A percentile compares a stretch with the other conserved stretches of the same genome.
Evolutionary conservation across 371 early-diverging fungal species (phyloP).

Genomic region (Mucor piriformis): DNA sequence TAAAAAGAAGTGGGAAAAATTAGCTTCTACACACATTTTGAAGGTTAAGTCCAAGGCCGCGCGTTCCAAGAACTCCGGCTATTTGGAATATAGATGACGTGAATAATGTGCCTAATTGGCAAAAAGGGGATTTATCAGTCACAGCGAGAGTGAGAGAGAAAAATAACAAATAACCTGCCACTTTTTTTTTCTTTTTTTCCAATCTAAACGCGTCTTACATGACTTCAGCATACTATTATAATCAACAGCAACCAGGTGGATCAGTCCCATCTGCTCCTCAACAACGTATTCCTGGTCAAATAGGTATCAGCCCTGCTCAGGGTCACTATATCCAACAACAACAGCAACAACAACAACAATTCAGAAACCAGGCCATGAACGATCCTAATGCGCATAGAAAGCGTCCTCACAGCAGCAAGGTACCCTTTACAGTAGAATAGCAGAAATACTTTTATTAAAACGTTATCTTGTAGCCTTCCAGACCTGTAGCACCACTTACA

Average conservation of each 20-base stretch:
- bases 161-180: not conserved
- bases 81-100: constrained; percentile 14
- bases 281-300: constrained; percentile 20
- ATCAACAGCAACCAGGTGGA: constrained; percentile 22
- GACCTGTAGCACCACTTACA: constrained; percentile 22
- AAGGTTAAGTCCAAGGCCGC: constrained; percentile 21
- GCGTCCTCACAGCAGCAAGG: constrained; percentile 18
- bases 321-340: constrained; percentile 28
- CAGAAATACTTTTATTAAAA: no score
- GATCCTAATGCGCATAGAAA: constrained; percentile 22
- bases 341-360: constrained; percentile 28
- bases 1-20: not conserved
- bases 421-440: not conserved
- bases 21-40: not conserved
- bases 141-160: no score
- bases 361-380: constrained; percentile 21
- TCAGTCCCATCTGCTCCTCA: constrained; percentile 6
- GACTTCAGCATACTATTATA: constrained; percentile 38
- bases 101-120: not conserved
- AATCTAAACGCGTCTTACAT: constrained; percentile 5
- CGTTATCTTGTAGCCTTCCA: constrained; percentile 6
- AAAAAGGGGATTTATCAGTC: not conserved
- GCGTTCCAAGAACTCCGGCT: constrained; percentile 26
- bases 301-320: constrained; percentile 18
- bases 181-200: not conserved